Evolutionary conservation across 2,329 filamentous ascomycete species (phyloP), one percentile per base, ranked within the genome.

Genomic region (Clarireedia hainanense): DNA sequence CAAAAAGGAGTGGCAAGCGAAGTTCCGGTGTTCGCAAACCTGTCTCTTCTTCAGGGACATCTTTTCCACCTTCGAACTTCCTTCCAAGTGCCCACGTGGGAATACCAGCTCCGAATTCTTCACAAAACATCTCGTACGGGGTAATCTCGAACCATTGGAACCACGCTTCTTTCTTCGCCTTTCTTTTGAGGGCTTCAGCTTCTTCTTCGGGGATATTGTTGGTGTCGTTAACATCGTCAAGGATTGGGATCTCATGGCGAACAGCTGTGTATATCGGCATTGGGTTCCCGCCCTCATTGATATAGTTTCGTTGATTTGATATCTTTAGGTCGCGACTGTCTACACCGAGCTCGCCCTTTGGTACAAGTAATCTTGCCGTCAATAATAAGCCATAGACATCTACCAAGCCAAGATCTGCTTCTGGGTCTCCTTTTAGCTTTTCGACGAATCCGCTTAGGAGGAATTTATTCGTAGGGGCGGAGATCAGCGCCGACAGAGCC

Each of bases 71-170:
- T 36, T 88, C 75, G 70, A 96, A 99, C 57, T 80, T 84, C 47
- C 94, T 81, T 3, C 94, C 94, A 57, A 97, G 75, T 6, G 91
- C 89, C 91, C 92, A 99, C 0, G 89, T 96, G 0, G 94, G 94
- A 58, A 99, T 96, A 3, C 94, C 92, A 2, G 92, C 91, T 24
- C 80, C 80, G 50, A 96, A 85, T 67, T 96, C 92, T 70, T 97
- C 92, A 64, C 91, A 96, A 71, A 94, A 96, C 68, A 96, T 86
- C 69, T 97, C 92, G 67, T 95, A 96, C 0, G 92, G 92, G 0
- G 90, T 95, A 65, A 92, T 87, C 67, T 99, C 94, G 63, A 94
- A 96, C 92, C 94, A 97, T 65, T 99, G 92, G 65, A 97, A 99
- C 89, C 91, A 97, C 2, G 90, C 80, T 66, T 95, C 87, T 58